Base-by-base conservation (phyloP, 2,329 filamentous ascomycete species). In the Clonostachys rhizophaga region DNA sequence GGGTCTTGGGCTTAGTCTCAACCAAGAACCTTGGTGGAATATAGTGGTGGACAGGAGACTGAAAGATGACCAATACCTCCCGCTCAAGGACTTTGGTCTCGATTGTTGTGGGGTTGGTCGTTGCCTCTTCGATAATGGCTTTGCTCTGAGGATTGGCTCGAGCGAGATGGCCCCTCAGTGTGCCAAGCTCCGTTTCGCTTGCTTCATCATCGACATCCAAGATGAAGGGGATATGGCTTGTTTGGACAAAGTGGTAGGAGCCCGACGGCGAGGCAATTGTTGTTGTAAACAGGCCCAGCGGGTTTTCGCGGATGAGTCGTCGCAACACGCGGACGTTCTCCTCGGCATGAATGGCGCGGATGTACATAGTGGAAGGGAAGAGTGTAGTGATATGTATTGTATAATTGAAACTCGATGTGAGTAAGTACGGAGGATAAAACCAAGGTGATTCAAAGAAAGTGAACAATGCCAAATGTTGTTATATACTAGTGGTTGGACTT, bases 21-120 rank as follows among this genome's bases (percentile, higher is more conserved):
- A 66, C 70, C 65, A 87, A 87, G 63, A 86, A 87, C 50, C 84
- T 83, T 1, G 84, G 81, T 0, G 84, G 86, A 6, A 87, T 75
- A 54, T 87, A 87, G 63, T 84, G 79, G 37, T 86, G 75, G 1
- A 69, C 59, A 0, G 74, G 67, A 0, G 70, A 71, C 41, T 72
- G 86, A 69, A 88, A 87, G 14, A 86, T 66, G 4, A 87, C 67
- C 33, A 83, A 60, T 2, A 87, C 80, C 48, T 86, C 82, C 34
- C 80, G 60, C 46, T 71, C 61, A 17, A 75, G 61, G 34, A 62
- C 47, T 37, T 58, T 56, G 51, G 52, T 50, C 34, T 55, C 43
- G 3, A 46, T 45, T 16, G 54, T 47, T 40, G 49, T 50, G 6
- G 50, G 51, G 4, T 55, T 47, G 34, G 40, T 41, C 8, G 36